Evolutionary conservation across 2,329 filamentous ascomycete species (phyloP).

Genomic region (Trichoderma sp.): DNA sequence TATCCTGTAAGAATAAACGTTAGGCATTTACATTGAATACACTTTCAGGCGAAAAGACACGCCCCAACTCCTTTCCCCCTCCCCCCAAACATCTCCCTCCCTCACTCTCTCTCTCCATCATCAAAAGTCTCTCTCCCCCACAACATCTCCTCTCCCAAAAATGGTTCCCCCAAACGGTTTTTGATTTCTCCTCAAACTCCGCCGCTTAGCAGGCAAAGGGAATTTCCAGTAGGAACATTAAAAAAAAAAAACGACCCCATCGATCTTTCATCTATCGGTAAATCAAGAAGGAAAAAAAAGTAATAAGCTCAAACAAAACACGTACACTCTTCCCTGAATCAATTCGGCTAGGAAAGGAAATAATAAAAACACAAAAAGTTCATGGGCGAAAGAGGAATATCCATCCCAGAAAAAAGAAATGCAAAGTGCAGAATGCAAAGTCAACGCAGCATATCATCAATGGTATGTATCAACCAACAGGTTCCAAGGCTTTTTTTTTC

Average conservation of each 20-base stretch:
- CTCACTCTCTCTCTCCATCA: not conserved
- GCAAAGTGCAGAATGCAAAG: not conserved
- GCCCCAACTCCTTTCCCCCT: not conserved
- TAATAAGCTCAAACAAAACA: not conserved
- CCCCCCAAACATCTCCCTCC: not conserved
- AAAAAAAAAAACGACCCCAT: not conserved
- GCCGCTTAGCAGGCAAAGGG: not conserved
- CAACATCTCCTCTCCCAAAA: not conserved
- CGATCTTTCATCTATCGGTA: not conserved
- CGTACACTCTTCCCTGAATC: slow-evolving; percentile 5
- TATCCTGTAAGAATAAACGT: slow-evolving; percentile 17
- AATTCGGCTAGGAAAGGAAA: not conserved
- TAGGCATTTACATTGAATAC: slow-evolving; percentile 22
- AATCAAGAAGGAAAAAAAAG: not conserved
- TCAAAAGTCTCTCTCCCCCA: not conserved
- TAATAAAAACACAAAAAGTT: not conserved
- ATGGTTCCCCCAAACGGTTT: not conserved
- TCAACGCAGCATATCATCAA: slow-evolving; percentile 18
- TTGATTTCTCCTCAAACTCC: slow-evolving; percentile 3
- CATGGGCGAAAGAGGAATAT: not conserved
- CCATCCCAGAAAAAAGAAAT: not conserved
- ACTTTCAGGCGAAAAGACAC: not conserved
- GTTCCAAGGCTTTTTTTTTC: slow-evolving; percentile 10
- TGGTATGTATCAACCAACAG: slow-evolving; percentile 10
- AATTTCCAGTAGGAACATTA: not conserved